Base-by-base conservation (phyloP, 306 rosid genomes). In the Castanea crenata region DNA sequence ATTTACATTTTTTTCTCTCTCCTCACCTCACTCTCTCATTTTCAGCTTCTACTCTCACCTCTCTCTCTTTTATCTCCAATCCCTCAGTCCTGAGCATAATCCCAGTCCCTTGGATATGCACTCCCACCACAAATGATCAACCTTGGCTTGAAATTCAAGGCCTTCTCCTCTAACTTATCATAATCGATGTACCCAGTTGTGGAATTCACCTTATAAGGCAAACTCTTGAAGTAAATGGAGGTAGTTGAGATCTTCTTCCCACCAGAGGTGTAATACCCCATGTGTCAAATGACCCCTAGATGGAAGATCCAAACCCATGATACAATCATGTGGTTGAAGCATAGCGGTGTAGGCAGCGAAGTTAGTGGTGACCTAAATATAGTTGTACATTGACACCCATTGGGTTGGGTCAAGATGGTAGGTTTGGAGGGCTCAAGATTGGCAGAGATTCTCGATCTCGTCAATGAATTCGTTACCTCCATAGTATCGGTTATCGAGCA, bases 261-360 rank as follows among this genome's bases (percentile, higher is more conserved):
- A 0, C 97, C 97, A 46, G 98, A 83, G 34, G 98, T 94, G 79
- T 94, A 94, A 76, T 94, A 94, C 0, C 0, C 98, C 98, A 20
- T 94, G 98, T 0, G 98, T 94, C 32, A 92, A 74, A 62, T 94
- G 98, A 0, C 98, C 98, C 0, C 98, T 97, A 1, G 98, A 94
- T 9, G 98, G 98, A 2, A 94, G 97, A 82, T 94, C 98, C 80
- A 94, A 62, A 0, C 98, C 98, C 97, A 94, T 94, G 83, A 94
- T 94, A 1, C 98, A 88, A 69, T 94, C 98, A 19, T 94, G 98
- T 5, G 98, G 98, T 19, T 92, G 81, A 4, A 94, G 97, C 29
- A 94, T 91, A 1, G 98, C 98, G 23, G 98, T 94, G 88, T 94
- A 94, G 72, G 98, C 98, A 34, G 98, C 98, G 85, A 94, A 94